Evolutionary conservation across 306 rosid genomes (phyloP).

Genomic region (Prunus padus): DNA sequence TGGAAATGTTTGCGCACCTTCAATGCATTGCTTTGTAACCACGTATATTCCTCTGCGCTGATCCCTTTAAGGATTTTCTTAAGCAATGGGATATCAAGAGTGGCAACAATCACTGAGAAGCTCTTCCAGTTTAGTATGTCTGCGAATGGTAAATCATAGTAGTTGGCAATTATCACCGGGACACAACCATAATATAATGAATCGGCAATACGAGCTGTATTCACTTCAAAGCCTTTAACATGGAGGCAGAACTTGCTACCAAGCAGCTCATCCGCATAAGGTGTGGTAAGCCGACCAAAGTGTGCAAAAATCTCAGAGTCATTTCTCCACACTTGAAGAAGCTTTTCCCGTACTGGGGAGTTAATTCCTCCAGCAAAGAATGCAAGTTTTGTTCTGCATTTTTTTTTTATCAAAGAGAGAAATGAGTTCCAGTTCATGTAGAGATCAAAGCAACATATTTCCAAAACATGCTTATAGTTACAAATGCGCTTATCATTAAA

Average conservation of each 20-base stretch:
- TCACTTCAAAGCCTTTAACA: constrained; percentile 83
- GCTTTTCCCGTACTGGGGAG: constrained; percentile 50
- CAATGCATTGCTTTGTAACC: constrained; percentile 55
- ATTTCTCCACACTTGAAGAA: constrained; percentile 61
- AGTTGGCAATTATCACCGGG: constrained; percentile 72
- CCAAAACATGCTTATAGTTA: neutral
- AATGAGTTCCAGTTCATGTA: constrained; percentile 6
- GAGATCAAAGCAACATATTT: constrained; percentile 4
- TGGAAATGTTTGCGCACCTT: constrained; percentile 71
- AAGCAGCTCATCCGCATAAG: constrained; percentile 72
- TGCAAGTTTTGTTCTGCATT: constrained; percentile 63
- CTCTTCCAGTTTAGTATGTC: constrained; percentile 75
- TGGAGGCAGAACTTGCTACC: constrained; percentile 90
- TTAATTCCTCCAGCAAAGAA: constrained; percentile 83
- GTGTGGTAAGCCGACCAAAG: constrained; percentile 64
- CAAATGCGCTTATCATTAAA: neutral
- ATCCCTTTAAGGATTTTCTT: constrained; percentile 59
- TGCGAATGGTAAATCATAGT: constrained; percentile 80
- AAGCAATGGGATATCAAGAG: constrained; percentile 60
- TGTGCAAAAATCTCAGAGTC: constrained; percentile 75
- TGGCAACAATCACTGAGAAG: constrained; percentile 56
- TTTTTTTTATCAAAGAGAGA: neutral
- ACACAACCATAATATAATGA: constrained; percentile 81
- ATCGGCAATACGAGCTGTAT: constrained; percentile 79
- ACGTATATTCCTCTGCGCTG: constrained; percentile 42